phyloP scores from a whole-genome alignment of 2,329 filamentous ascomycete species.

The Aspergillus caelatus region DNA sequence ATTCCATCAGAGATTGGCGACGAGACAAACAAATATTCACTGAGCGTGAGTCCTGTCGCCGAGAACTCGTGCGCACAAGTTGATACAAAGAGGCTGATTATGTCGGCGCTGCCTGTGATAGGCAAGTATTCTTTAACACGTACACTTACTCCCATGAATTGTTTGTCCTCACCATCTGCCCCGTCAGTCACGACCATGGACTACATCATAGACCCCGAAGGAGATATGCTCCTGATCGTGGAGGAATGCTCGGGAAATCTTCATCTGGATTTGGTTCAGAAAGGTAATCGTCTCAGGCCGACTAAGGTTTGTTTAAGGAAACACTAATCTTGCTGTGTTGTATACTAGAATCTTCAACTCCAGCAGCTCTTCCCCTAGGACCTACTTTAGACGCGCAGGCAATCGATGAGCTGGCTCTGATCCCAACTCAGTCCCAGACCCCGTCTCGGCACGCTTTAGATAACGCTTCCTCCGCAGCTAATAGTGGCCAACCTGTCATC shows the following conservation, averaged over 20 bases:
- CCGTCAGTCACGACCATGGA: not conserved
- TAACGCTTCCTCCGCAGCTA: not conserved
- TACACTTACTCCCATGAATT: not conserved
- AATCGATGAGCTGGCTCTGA: not conserved
- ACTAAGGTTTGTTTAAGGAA: not conserved
- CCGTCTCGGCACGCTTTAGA: no score
- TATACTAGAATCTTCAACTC: not conserved
- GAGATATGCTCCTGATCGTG: conserved; percentile 9
- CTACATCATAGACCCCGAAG: conserved; percentile 9
- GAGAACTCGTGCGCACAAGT: not conserved
- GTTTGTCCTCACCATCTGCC: not conserved
- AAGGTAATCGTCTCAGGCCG: not conserved
- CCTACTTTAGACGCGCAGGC: not conserved
- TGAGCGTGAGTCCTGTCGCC: not conserved
- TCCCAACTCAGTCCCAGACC: not conserved
- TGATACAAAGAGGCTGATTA: not conserved
- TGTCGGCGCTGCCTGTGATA: not conserved
- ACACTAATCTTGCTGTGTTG: not conserved
- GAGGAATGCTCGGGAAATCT: not conserved
- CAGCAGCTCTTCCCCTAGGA: not conserved
- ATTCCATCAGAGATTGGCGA: not conserved
- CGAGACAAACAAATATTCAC: not conserved
- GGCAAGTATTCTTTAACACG: not conserved
- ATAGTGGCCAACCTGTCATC: not conserved
- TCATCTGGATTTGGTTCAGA: not conserved